Evolutionary conservation across 208 protist genomes (phyloP).

Genomic region (Trypanosoma rangeli): DNA sequence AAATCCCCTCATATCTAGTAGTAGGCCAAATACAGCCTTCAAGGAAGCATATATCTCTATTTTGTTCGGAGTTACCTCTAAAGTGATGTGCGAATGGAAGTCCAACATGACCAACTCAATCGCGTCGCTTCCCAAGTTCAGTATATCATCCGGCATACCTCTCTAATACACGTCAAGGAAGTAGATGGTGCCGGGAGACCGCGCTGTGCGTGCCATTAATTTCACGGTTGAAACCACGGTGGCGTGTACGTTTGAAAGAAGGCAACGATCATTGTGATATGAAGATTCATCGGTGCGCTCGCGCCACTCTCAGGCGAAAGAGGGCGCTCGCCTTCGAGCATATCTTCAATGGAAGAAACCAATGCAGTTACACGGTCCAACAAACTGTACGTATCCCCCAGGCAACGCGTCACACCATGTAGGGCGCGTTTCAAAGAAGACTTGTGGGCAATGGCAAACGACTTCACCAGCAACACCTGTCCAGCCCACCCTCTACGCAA

Average conservation of each 20-base stretch:
- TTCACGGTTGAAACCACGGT: constrained; percentile 1
- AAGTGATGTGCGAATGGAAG: not conserved
- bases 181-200: too few relatives aligned
- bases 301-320: not conserved
- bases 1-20: not conserved
- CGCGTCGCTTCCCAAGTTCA: too few relatives aligned
- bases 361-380: constrained; percentile 50
- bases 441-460: constrained; percentile 43
- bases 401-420: constrained; percentile 49
- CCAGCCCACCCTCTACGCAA: constrained; percentile 25
- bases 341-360: constrained; percentile 33
- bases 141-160: too few relatives aligned
- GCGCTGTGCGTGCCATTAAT: not conserved
- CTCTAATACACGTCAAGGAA: too few relatives aligned
- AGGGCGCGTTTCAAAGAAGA: constrained; percentile 47
- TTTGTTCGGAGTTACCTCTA: not conserved
- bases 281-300: not conserved
- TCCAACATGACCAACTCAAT: not conserved
- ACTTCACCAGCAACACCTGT: constrained; percentile 27
- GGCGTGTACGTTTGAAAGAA: not conserved
- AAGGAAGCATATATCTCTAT: not conserved
- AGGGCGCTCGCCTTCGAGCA: constrained; percentile 3
- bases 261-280: not conserved
- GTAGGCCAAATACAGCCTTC: not conserved
- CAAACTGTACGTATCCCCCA: constrained; percentile 46